Base-by-base conservation (phyloP, 2,329 filamentous ascomycete genomes). In the Calonectria ilicicola region DNA sequence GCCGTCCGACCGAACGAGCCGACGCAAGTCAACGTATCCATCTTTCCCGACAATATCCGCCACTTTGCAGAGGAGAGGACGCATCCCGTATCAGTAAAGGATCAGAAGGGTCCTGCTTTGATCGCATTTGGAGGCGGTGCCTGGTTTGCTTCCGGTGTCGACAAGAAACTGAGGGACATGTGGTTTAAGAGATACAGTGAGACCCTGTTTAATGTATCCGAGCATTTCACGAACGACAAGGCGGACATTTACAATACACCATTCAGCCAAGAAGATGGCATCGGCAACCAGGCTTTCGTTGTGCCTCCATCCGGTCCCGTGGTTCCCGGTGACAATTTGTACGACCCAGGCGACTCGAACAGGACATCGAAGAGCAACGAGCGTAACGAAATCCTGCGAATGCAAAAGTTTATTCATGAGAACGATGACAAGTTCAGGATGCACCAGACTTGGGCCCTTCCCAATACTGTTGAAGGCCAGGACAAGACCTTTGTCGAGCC, bases 261-360 rank as follows among this genome's bases (percentile, higher is more conserved):
- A 8, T 77, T 81, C 74, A 73, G 76, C 15, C 14, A 27, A 15
- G 40, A 64, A 1, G 80, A 82, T 44, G 80, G 80, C 4, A 40
- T 76, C 17, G 80, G 80, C n/a, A 78, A 77, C 14, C 77, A 80
- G n/a, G 68, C 82, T 9, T 80, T 83, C 60, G 70, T 81, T 5
- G 74, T 77, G 0, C 82, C 82, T 0, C 70, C 79, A 0, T 60
- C 53, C 2, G 53, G 53, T 1, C 53, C 53, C 17, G 53, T 60
- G 32, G 53, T 60, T 26, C 53, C 53, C 12, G 53, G 53, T 5
- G 53, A 60, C 38, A 15, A 26, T 8, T 70, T 63, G 58, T 44
- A 44, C 26, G 38, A 63, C 17, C 58, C 58, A 3, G 72, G 73
- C 47, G 66, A 26, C 72, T 74, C 38, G 70, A 75, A 15, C 73